Base-by-base conservation (phyloP, 2,329 filamentous ascomycete species). In the Cadophora luteo-olivacea region DNA sequence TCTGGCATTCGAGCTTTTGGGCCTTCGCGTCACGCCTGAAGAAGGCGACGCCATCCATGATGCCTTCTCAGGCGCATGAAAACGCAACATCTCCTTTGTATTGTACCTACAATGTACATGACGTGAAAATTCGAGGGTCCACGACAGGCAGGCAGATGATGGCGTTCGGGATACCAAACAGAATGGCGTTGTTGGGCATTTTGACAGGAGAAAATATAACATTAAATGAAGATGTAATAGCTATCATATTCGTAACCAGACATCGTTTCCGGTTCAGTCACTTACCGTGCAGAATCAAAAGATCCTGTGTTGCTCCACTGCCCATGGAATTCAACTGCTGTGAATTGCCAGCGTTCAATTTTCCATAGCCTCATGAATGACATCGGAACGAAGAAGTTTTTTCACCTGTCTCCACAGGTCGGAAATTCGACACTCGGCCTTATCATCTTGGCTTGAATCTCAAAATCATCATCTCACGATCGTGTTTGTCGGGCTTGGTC, bases 21-120 rank as follows among this genome's bases (percentile, higher is more conserved):
- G 97, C 77, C 84, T 93, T 69, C 88, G 89, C 2, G 87, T 97
- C 25, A 96, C 92, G 64, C 91, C 93, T 0, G 92, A 97, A 73
- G 90, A 92, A 77, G 90, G 89, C 0, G 89, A 91, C 76, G 87
- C 85, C 19, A 77, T 79, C 24, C 69, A 77, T 58, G 69, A 69
- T 25, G 77, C 77, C 3, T 78, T 79, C 69, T 68, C 69, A 22
- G 64, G 51, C 52, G 29, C 66, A 22, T 70, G 57, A 68, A 24
- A 49, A 19, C 22, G n/a, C n/a, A 49, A 22, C 8, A 9, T 61
- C 25, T 45, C 22, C 36, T 61, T 52, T 63, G 3, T 33, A 62
- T 41, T 38, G 12, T 25, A 12, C 55, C n/a, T 24, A 4, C 16
- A 24, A 58, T 63, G 61, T 52, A 24, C 9, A 51, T 51, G 36